Conservation (phyloP, 2,329 filamentous ascomycete genomes). For the Colletotrichum plurivorum region DNA sequence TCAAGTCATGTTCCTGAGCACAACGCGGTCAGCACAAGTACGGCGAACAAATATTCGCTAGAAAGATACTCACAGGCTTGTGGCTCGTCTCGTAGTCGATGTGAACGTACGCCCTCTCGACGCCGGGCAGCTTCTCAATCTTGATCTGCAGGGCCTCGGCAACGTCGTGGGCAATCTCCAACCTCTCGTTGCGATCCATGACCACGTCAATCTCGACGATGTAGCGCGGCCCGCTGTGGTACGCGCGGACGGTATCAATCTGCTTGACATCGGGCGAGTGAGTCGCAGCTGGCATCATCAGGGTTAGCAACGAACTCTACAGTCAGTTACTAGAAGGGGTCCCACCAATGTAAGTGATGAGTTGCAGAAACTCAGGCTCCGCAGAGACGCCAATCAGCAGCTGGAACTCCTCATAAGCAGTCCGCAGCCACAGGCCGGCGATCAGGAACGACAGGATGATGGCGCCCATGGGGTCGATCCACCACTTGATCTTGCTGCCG, state of each 20-base stretch:
- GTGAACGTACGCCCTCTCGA: constrained; percentile 96
- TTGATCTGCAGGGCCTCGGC: constrained; percentile 96
- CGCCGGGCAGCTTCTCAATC: constrained; percentile 89
- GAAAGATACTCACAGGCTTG: constrained; percentile 72
- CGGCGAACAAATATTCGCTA: too few species aligned
- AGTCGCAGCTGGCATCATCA: constrained; percentile 70
- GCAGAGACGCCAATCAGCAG: constrained; percentile 92
- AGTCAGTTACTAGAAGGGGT: neutral
- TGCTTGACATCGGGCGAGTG: constrained; percentile 85
- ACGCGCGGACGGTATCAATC: constrained; percentile 95
- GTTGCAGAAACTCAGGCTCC: constrained; percentile 86
- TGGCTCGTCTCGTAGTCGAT: constrained; percentile 98
- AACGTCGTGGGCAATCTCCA: constrained; percentile 89
- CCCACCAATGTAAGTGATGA: constrained; percentile 90
- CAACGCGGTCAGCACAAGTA: neutral
- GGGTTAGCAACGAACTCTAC: neutral
- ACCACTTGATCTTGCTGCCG: constrained; percentile 90
- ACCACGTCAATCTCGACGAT: constrained; percentile 98
- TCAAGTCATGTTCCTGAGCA: constrained; percentile 69
- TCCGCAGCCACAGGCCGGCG: constrained; percentile 84
- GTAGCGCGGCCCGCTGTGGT: constrained; percentile 88
- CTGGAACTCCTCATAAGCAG: constrained; percentile 90
- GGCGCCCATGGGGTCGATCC: constrained; percentile 94
- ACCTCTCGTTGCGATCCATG: constrained; percentile 82
- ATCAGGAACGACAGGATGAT: constrained; percentile 86